Base-by-base conservation (phyloP, 2,329 filamentous ascomycete species). In the Colletotrichum costaricense region DNA sequence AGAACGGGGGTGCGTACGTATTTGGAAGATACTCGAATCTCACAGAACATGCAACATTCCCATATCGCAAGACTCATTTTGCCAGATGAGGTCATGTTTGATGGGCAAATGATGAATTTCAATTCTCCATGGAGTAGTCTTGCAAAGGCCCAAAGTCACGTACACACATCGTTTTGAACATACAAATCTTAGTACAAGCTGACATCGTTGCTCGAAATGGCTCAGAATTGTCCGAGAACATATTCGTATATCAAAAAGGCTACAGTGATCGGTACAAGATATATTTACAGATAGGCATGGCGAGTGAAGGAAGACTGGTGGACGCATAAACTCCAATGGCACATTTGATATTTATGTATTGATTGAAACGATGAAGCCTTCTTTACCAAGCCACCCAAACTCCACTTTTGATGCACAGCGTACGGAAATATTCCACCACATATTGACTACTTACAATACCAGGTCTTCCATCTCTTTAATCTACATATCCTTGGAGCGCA, bases 401-500 rank as follows among this genome's bases (percentile, higher is more conserved):
- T 75, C 74, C 74, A 58, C 66, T 72, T 74, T 74, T 63, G 64
- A 75, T 75, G 74, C 74, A 72, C 63, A 68, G 58, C 54, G 73
- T 56, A 55, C 60, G 28, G 63, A 28, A 60, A 11, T 66, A 74
- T 67, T 26, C 24, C 63, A 59, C 52, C 67, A 74, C 56, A 26
- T 64, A 67, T 63, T 65, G 35, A 59, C 73, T 75, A 73, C 69
- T 73, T 72, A 75, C 57, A 38, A 33, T 14, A 16, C 35, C 24
- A 19, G 38, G 54, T 57, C 52, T 52, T 55, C 28, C 28, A 54
- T 12, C 55, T 33, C 46, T 42, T 28, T 59, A 3, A 6, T 71
- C 81, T 82, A 92, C 73, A 90, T 79, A 75, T 89, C 90, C 84
- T 93, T 93, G 5, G 87, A 83, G 77, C 89, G 94, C 82, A 98